Evolutionary conservation across 2,329 filamentous ascomycete species (phyloP).

Genomic region (Pestalotiopsis sp.): DNA sequence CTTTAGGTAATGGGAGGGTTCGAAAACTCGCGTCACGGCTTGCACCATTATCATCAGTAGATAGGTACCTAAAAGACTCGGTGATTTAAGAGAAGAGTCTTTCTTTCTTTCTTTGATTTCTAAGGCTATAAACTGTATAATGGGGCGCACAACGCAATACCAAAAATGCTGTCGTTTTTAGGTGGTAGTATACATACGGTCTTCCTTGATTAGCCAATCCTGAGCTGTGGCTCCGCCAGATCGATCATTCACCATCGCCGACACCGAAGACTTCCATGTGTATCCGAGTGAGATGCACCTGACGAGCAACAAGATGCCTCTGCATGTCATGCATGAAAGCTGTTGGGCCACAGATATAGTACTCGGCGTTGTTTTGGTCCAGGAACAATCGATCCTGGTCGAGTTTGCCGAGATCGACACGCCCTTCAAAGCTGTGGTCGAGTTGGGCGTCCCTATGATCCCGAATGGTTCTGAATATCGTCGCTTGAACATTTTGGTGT

Average conservation of each 20-base stretch:
- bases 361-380: conserved; percentile 57
- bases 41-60: too few relatives aligned
- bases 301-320: conserved; percentile 52
- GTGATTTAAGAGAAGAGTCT: too few relatives aligned
- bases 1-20: too few relatives aligned
- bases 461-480: conserved; percentile 62
- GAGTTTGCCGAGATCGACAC: conserved; percentile 61
- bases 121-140: too few relatives aligned
- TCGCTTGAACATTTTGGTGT: conserved; percentile 50
- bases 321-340: conserved; percentile 69
- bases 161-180: background rate
- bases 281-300: conserved; percentile 61
- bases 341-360: conserved; percentile 74
- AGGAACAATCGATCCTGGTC: conserved; percentile 58
- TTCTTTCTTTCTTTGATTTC: too few relatives aligned
- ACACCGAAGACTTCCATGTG: conserved; percentile 72
- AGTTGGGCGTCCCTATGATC: conserved; percentile 42
- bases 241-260: conserved; percentile 39
- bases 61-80: too few relatives aligned
- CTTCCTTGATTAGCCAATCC: background rate
- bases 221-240: too few relatives aligned
- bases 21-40: too few relatives aligned
- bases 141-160: too few relatives aligned
- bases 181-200: background rate
- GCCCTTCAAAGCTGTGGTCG: conserved; percentile 63